Percentiles rank a stretch among this genome's conserved stretches.
phyloP scores from a whole-genome alignment of 768 basidiomycete species.

The Suillus americanus region DNA sequence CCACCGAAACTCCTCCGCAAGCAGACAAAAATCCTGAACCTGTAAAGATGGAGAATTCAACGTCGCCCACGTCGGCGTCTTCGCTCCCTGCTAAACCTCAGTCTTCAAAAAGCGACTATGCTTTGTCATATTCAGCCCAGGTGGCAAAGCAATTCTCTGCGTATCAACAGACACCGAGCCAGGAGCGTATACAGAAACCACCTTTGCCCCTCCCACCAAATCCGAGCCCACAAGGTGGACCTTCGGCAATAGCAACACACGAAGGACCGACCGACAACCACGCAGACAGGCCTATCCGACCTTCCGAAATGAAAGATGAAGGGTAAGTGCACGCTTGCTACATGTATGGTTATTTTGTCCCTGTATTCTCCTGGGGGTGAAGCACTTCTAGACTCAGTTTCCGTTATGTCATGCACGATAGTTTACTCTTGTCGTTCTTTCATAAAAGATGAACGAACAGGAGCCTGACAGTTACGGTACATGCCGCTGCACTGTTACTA shows the following conservation, averaged over 20 bases:
- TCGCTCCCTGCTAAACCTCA: constrained; percentile 30
- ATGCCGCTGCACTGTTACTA: constrained; percentile 19
- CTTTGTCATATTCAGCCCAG: constrained; percentile 61
- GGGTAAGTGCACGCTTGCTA: constrained; percentile 56
- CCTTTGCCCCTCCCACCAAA: constrained; percentile 23
- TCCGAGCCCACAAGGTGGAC: constrained; percentile 20
- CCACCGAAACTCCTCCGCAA: constrained; percentile 25
- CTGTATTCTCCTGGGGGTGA: constrained; percentile 12
- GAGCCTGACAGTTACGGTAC: constrained; percentile 12
- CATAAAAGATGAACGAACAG: constrained; percentile 20
- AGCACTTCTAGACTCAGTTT: constrained; percentile 13
- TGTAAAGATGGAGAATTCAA: constrained; percentile 23
- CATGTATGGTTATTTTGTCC: constrained; percentile 16
- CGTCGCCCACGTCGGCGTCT: constrained; percentile 9
- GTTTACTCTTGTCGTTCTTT: constrained; percentile 13
- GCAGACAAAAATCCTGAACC: constrained; percentile 18
- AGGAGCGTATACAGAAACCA: constrained; percentile 53
- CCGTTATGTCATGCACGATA: constrained; percentile 14
- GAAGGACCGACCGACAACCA: constrained; percentile 33
- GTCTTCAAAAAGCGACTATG: constrained; percentile 17
- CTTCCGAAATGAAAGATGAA: constrained; percentile 78
- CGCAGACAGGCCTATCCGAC: constrained; percentile 56
- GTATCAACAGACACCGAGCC: constrained; percentile 65
- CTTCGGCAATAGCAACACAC: constrained; percentile 36
- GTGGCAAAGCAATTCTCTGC: constrained; percentile 64